A percentile compares a stretch with the other conserved stretches of the same genome.
Conservation (phyloP, 2,329 filamentous ascomycete species). For the Trichoderma brevicompactum region DNA sequence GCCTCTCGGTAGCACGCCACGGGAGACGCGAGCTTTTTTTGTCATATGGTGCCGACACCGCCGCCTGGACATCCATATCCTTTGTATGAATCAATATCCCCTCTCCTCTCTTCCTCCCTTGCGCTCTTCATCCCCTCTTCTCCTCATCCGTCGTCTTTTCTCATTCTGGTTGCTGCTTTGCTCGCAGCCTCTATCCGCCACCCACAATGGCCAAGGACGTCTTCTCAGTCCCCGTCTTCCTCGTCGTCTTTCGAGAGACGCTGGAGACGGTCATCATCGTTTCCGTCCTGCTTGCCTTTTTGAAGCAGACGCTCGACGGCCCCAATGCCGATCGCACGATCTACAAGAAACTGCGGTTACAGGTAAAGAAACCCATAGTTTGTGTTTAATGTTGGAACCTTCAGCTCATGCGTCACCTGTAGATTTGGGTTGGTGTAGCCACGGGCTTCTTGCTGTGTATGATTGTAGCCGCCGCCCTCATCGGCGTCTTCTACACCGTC, state of each 20-base stretch:
- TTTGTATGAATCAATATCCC: constrained; percentile 17
- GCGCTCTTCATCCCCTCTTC: background rate
- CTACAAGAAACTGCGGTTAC: constrained; percentile 70
- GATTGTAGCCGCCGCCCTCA: constrained; percentile 67
- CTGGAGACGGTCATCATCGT: constrained; percentile 84
- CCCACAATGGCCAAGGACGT: constrained; percentile 65
- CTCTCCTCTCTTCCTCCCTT: background rate
- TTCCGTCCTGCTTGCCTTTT: constrained; percentile 81
- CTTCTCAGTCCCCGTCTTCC: constrained; percentile 81
- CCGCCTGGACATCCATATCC: background rate
- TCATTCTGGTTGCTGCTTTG: background rate
- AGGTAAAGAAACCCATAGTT: constrained; percentile 51
- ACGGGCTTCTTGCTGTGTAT: constrained; percentile 68
- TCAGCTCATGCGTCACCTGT: constrained; percentile 32
- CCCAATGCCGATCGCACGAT: constrained; percentile 63
- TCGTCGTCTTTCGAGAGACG: constrained; percentile 86
- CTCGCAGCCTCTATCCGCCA: no score
- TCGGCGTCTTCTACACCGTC: constrained; percentile 72
- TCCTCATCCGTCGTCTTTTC: background rate
- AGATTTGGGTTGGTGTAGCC: constrained; percentile 66
- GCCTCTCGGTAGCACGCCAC: no score
- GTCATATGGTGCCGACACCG: constrained; percentile 17
- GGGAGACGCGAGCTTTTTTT: background rate
- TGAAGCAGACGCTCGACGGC: constrained; percentile 76
- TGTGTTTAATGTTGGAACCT: background rate